phyloP scores from a whole-genome alignment of 257 asterid species.

The Rauvolfia tetraphylla region DNA sequence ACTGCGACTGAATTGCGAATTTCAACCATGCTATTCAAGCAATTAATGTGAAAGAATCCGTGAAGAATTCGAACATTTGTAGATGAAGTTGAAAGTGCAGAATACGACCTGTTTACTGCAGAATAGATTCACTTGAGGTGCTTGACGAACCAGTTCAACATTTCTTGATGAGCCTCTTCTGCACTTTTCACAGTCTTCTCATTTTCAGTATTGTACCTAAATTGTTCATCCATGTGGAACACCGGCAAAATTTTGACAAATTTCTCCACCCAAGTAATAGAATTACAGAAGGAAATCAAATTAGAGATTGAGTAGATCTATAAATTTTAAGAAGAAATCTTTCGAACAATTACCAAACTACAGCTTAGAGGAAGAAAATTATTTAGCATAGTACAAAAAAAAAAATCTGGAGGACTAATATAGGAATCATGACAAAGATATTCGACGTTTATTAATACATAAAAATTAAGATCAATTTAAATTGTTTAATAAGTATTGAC shows the following conservation, averaged over 20 bases:
- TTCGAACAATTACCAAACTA: too few relatives aligned
- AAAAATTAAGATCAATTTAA: constrained; percentile 38
- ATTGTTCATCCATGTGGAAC: constrained; percentile 53
- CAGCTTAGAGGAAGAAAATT: neutral
- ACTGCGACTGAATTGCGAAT: neutral
- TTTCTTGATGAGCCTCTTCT: constrained; percentile 47
- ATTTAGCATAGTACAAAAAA: neutral
- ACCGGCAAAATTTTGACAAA: constrained; percentile 48
- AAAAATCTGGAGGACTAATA: neutral
- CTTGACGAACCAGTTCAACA: constrained; percentile 50
- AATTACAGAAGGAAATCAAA: neutral
- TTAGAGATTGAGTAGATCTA: too few relatives aligned
- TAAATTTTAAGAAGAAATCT: neutral
- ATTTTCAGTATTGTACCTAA: constrained; percentile 45
- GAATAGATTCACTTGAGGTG: constrained; percentile 24
- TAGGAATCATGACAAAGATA: neutral
- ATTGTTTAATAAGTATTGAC: constrained; percentile 44
- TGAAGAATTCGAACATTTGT: too few relatives aligned
- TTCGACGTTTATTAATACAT: constrained; percentile 12
- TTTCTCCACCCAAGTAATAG: constrained; percentile 29
- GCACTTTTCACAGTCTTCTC: constrained; percentile 43
- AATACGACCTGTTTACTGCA: neutral
- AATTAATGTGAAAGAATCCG: neutral
- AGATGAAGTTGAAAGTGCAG: neutral
- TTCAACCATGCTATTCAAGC: neutral